phyloP scores from a whole-genome alignment of 495 filamentous ascomycete species.

The Niebla homalea region DNA sequence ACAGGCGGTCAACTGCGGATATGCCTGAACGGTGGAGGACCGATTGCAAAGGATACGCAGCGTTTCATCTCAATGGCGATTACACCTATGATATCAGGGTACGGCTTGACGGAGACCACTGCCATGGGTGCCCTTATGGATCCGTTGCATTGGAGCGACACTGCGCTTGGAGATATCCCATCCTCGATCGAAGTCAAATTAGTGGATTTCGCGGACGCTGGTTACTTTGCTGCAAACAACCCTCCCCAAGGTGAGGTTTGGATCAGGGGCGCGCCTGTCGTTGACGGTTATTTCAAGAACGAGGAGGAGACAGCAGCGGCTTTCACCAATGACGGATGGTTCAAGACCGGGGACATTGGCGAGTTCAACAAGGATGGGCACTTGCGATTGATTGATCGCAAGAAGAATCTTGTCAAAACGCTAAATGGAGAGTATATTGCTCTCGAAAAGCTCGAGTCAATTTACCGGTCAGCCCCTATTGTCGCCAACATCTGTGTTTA shows the following conservation, averaged over 20 bases:
- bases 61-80: constrained; percentile 81
- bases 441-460: constrained; percentile 93
- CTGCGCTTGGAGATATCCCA: constrained; percentile 70
- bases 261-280: constrained; percentile 48
- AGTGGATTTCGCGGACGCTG: constrained; percentile 88
- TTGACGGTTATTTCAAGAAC: constrained; percentile 37
- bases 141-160: constrained; percentile 77
- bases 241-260: constrained; percentile 64
- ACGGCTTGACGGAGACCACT: constrained; percentile 87
- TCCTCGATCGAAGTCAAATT: constrained; percentile 80
- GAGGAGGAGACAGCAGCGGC: constrained; percentile 34
- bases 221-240: constrained; percentile 73
- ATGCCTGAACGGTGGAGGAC: constrained; percentile 77
- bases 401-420: constrained; percentile 53
- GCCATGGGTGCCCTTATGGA: constrained; percentile 91
- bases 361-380: constrained; percentile 34
- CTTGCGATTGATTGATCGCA: constrained; percentile 41
- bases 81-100: constrained; percentile 82
- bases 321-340: constrained; percentile 39
- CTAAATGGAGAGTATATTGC: constrained; percentile 95
- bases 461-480: constrained; percentile 74
- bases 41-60: constrained; percentile 75
- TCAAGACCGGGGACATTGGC: constrained; percentile 45
- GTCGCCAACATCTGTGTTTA: constrained; percentile 95
- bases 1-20: constrained; percentile 72